Evolutionary conservation across 495 filamentous ascomycete genomes (phyloP).

Genomic region (Jackrogersella multiformis): DNA sequence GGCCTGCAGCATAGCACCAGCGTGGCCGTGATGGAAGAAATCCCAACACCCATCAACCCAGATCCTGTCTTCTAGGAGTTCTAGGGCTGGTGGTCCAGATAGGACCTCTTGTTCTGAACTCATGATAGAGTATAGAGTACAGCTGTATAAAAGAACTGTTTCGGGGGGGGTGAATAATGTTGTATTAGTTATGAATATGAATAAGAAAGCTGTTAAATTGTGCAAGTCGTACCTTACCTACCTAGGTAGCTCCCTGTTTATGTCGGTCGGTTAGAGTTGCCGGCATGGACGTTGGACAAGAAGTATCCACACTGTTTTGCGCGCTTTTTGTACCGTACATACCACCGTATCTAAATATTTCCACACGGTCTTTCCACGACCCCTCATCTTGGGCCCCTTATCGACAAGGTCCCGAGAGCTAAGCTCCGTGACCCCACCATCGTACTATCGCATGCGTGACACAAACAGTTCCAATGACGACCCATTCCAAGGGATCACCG

Average conservation of each 20-base stretch:
- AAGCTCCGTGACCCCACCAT: slow-evolving; percentile 36
- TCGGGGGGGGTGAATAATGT: background rate
- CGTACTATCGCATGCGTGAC: slow-evolving; percentile 28
- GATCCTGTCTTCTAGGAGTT: slow-evolving; percentile 74
- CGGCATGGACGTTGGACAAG: background rate
- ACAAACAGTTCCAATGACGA: slow-evolving; percentile 1
- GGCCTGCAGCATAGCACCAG: slow-evolving; percentile 95
- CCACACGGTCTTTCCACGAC: slow-evolving; percentile 1
- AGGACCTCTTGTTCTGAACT: slow-evolving; percentile 42
- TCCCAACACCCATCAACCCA: slow-evolving; percentile 99
- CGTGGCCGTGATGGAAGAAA: slow-evolving; percentile 98
- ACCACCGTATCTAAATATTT: background rate
- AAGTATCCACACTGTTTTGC: background rate
- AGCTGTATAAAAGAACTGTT: no score
- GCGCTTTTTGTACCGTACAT: background rate
- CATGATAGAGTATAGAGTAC: slow-evolving; percentile 27
- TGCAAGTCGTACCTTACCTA: background rate
- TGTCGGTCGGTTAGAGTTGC: slow-evolving; percentile 7
- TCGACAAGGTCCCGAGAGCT: slow-evolving; percentile 30
- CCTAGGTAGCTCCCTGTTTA: no score
- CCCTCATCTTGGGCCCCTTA: slow-evolving; percentile 32
- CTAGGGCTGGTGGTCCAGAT: slow-evolving; percentile 50
- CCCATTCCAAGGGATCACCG: background rate
- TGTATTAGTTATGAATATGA: background rate
- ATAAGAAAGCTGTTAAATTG: background rate